Conservation (phyloP, 2,329 filamentous ascomycete genomes). For the Phaeosphaeria sp. region DNA sequence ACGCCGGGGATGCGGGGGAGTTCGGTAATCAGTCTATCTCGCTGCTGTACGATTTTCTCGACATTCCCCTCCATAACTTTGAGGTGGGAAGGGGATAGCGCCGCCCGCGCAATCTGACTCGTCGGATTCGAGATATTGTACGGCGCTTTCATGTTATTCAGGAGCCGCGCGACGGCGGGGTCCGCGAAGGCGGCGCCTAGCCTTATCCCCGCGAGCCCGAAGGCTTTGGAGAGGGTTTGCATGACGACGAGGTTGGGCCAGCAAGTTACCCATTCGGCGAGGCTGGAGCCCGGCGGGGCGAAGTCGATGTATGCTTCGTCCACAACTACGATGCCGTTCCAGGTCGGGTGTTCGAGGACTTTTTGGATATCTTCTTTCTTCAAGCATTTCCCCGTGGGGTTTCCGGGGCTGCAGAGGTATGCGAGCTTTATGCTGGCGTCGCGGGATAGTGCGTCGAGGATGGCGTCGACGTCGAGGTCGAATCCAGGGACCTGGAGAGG, state of each 20-base stretch:
- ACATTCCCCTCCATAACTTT: slow-evolving; percentile 75
- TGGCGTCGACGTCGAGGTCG: slow-evolving; percentile 71
- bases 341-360: slow-evolving; percentile 83
- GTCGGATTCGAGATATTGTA: slow-evolving; percentile 95
- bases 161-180: slow-evolving; percentile 74
- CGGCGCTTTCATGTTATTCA: slow-evolving; percentile 94
- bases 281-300: slow-evolving; percentile 75
- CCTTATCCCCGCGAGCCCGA: slow-evolving; percentile 92
- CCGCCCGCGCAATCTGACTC: slow-evolving; percentile 77
- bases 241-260: slow-evolving; percentile 97
- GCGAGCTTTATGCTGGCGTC: slow-evolving; percentile 79
- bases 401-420: slow-evolving; percentile 94
- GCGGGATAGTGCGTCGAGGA: slow-evolving; percentile 69
- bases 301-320: slow-evolving; percentile 99
- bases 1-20: slow-evolving; percentile 79
- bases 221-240: slow-evolving; percentile 98
- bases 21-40: slow-evolving; percentile 76
- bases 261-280: slow-evolving; percentile 90
- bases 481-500: slow-evolving; percentile 80
- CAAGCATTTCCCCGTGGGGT: slow-evolving; percentile 85
- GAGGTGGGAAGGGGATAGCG: slow-evolving; percentile 72
- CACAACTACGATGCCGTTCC: slow-evolving; percentile 92
- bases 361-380: slow-evolving; percentile 74
- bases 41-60: slow-evolving; percentile 74
- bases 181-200: slow-evolving; percentile 85